These are phyloP conservation scores for Gilbertella persicaria DNA, from an alignment of 371 early-diverging fungal species.

Conservation along the genomic window DNA sequence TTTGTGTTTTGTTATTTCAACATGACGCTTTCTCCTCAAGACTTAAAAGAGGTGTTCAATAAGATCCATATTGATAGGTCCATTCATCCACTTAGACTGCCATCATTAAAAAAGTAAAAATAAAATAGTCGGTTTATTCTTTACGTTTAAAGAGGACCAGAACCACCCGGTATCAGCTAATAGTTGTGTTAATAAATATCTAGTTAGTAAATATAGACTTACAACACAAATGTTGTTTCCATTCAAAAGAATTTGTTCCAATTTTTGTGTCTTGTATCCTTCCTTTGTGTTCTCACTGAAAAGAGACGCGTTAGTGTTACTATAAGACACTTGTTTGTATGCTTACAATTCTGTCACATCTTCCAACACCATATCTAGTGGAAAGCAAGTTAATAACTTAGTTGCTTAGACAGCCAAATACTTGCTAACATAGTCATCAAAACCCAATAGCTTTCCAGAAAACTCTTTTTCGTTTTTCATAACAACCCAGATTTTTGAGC, in stretches of 20 bases:
- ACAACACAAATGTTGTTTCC: conserved; percentile 97
- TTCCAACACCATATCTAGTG: conserved; percentile 92
- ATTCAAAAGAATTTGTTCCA: conserved; percentile 91
- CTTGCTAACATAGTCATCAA: conserved; percentile 97
- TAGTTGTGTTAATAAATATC: neutral
- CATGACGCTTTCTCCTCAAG: conserved; percentile 13
- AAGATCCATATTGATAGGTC: conserved; percentile 52
- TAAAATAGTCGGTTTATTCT: neutral
- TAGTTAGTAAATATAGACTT: conserved; percentile 16
- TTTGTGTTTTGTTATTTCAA: conserved; percentile 71
- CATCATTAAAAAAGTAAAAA: neutral
- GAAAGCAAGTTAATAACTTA: neutral
- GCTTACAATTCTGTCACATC: conserved; percentile 83
- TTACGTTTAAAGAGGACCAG: conserved; percentile 21
- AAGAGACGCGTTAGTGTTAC: neutral
- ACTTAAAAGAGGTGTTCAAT: conserved; percentile 42
- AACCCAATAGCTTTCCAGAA: conserved; percentile 92
- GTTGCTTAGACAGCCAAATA: conserved; percentile 14
- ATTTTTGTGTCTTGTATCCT: conserved; percentile 73
- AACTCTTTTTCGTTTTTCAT: conserved; percentile 97
- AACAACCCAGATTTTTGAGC: conserved; percentile 94
- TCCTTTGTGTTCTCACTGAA: conserved; percentile 75
- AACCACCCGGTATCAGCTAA: conserved; percentile 48
- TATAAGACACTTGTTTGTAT: neutral
- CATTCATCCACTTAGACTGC: neutral